Base-by-base conservation (phyloP, 306 rosid genomes). In the Chamaecrista fasciculata region DNA sequence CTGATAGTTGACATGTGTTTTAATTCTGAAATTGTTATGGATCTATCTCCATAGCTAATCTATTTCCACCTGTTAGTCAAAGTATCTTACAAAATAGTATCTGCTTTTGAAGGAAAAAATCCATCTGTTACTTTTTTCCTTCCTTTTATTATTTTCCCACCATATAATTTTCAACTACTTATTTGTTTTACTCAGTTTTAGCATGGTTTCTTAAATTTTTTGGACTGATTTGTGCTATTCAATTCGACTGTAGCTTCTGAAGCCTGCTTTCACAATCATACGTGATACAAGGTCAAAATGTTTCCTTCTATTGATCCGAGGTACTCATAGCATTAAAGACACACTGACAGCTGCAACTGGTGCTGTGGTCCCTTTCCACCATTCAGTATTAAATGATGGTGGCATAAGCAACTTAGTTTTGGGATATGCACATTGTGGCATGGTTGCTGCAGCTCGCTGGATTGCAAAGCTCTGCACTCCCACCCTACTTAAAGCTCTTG, bases 391-490 rank as follows among this genome's bases (percentile, higher is more conserved):
- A 80, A 89, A 82, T 72, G 98, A 90, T 74, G 98, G 98, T 79
- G 98, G 98, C 72, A 78, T 94, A 75, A 88, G 92, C 86, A 94
- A 94, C 79, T 79, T 94, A 63, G 84, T 94, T 77, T 83, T 94
- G 59, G 98, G 98, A 66, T 94, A 94, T 82, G 98, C 98, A 23
- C 98, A 94, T 68, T 94, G 93, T 69, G 98, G 98, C 65, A 94
- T 94, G 98, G 98, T 94, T 79, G 98, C 96, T 75, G 97, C 98
- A 55, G 98, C 97, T 66, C 91, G 97, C 36, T 94, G 98, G 98
- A 94, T 88, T 79, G 96, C 98, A 59, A 94, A 85, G 92, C 91
- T 90, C 46, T 85, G 88, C 79, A 81, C 92, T 76, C 97, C 99
- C 72, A 83, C 79, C 79, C 79, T 94, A 71, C 87, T 82, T 29